Percentiles rank a stretch among this genome's conserved stretches.
Conservation (phyloP, 2,329 filamentous ascomycete species). For the Boeremia lycopersici region DNA sequence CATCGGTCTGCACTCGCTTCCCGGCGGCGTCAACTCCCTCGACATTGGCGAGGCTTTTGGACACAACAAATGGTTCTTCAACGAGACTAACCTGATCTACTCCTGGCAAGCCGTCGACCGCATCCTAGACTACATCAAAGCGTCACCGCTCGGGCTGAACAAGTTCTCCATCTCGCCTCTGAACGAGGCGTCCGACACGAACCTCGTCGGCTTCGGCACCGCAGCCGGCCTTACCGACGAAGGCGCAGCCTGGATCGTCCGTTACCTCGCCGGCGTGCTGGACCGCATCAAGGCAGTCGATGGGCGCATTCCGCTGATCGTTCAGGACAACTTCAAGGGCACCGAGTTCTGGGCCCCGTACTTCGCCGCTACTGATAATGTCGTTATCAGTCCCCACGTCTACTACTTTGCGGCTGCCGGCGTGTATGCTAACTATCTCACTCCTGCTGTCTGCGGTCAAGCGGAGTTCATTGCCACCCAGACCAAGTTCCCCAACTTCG, state of each 20-base stretch:
- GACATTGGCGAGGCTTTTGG: conserved; percentile 18
- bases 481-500: conserved; percentile 10
- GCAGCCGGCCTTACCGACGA: conserved; percentile 33
- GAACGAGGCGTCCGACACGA: conserved; percentile 46
- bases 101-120: conserved; percentile 38
- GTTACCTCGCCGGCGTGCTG: conserved; percentile 30
- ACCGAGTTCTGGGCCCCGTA: conserved; percentile 20
- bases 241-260: conserved; percentile 37
- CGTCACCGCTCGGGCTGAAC: conserved; percentile 10
- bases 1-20: conserved; percentile 39
- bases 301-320: conserved; percentile 8
- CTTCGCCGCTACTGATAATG: conserved; percentile 2
- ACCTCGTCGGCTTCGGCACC: conserved; percentile 38
- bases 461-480: conserved; percentile 1
- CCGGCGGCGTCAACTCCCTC: conserved; percentile 37
- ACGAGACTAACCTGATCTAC: conserved; percentile 40
- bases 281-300: conserved; percentile 1
- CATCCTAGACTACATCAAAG: conserved; percentile 38
- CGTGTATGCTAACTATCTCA: conserved; percentile 4
- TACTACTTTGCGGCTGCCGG: conserved; percentile 21
- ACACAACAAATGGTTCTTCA: conserved; percentile 44
- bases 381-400: conserved; percentile 22
- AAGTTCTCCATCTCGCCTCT: conserved; percentile 44
- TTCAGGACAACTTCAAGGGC: conserved; percentile 18
- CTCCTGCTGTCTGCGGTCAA: conserved; percentile 1